A percentile compares a stretch with the other conserved stretches of the same genome.
Conservation (phyloP, 2,329 filamentous ascomycete genomes). For the Xylaria sp. region DNA sequence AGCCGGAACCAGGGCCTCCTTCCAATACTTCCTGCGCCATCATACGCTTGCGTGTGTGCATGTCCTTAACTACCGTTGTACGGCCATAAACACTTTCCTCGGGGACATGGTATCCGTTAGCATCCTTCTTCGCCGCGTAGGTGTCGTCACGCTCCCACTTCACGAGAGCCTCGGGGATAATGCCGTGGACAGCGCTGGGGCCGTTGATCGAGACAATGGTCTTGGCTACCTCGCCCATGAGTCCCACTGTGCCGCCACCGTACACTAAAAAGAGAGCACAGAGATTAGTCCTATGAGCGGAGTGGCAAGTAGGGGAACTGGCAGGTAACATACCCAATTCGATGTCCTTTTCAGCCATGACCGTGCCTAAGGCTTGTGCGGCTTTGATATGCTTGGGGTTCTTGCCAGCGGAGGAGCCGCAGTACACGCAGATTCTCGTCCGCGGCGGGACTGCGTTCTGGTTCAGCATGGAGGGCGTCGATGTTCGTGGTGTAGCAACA, state of each 20-base stretch:
- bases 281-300: slow-evolving; percentile 28
- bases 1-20: slow-evolving; percentile 84
- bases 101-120: slow-evolving; percentile 67
- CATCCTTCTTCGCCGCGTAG: slow-evolving; percentile 57
- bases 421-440: slow-evolving; percentile 91
- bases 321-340: slow-evolving; percentile 66
- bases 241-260: slow-evolving; percentile 90
- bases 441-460: slow-evolving; percentile 51
- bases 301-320: not conserved
- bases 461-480: slow-evolving; percentile 48
- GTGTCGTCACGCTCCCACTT: slow-evolving; percentile 76
- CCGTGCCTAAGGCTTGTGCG: slow-evolving; percentile 77
- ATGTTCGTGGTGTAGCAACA: slow-evolving; percentile 46
- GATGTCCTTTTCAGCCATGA: slow-evolving; percentile 81
- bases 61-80: slow-evolving; percentile 90
- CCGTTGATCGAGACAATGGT: slow-evolving; percentile 86
- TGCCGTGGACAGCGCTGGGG: slow-evolving; percentile 85
- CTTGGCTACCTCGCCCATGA: slow-evolving; percentile 94
- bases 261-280: slow-evolving; percentile 69
- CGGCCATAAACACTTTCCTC: slow-evolving; percentile 76
- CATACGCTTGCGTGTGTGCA: slow-evolving; percentile 94
- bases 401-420: slow-evolving; percentile 80
- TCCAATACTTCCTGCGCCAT: slow-evolving; percentile 90
- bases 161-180: slow-evolving; percentile 89
- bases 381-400: slow-evolving; percentile 80